These are phyloP conservation scores for Linum lewisii DNA, from an alignment of 345 rosid species.

Conservation along the genomic window DNA sequence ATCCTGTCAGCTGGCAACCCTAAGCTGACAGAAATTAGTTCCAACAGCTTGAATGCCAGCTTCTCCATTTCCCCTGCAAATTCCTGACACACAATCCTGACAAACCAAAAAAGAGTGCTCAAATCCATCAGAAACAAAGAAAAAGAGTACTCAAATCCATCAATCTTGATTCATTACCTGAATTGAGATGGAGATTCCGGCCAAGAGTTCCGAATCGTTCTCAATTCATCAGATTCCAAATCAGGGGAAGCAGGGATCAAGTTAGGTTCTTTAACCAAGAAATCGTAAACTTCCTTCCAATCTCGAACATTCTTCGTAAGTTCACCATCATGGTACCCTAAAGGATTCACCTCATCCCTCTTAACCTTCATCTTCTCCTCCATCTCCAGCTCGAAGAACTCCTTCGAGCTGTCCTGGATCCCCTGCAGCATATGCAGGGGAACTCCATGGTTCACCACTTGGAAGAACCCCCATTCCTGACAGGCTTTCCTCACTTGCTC, in stretches of 20 bases:
- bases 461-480: constrained; percentile 35
- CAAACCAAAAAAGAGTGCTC: too few relatives aligned
- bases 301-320: constrained; percentile 47
- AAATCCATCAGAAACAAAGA: too few relatives aligned
- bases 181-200: constrained; percentile 24
- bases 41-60: constrained; percentile 18
- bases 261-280: constrained; percentile 9
- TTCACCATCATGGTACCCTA: constrained; percentile 35
- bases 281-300: constrained; percentile 46
- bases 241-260: constrained; percentile 18
- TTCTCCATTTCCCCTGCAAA: constrained; percentile 20
- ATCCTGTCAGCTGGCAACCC: constrained; percentile 22
- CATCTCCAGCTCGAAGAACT: constrained; percentile 19
- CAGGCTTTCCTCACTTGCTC: constrained; percentile 26
- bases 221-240: constrained; percentile 14
- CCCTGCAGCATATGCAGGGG: constrained; percentile 12
- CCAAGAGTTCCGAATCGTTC: constrained; percentile 18
- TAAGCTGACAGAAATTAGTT: constrained; percentile 26
- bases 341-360: constrained; percentile 15
- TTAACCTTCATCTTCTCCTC: constrained; percentile 34
- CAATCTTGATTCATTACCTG: too few relatives aligned
- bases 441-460: constrained; percentile 40
- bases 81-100: constrained; percentile 18
- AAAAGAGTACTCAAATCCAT: too few relatives aligned
- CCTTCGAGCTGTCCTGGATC: constrained; percentile 12